These are phyloP conservation scores for Nemania serpens DNA, from an alignment of 2,329 filamentous ascomycete species.

Conservation along the genomic window DNA sequence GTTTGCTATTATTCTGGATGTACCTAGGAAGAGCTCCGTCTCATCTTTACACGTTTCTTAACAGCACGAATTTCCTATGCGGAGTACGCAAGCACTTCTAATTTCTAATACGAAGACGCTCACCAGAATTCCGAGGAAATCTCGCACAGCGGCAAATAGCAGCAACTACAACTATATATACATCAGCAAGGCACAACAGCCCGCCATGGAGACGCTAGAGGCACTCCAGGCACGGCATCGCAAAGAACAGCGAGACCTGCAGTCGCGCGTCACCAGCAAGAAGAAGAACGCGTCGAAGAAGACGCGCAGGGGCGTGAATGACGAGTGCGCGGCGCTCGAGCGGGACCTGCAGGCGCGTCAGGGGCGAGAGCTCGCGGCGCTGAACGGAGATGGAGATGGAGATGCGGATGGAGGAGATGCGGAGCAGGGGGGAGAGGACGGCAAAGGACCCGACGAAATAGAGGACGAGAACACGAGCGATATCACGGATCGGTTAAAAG, in stretches of 20 bases:
- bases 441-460: slow-evolving; percentile 11
- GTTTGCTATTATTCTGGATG: too few relatives aligned
- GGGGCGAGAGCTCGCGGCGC: slow-evolving; percentile 58
- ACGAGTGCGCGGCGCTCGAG: slow-evolving; percentile 76
- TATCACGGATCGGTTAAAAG: slow-evolving; percentile 30
- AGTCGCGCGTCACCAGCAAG: slow-evolving; percentile 85
- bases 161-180: too few relatives aligned
- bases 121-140: too few relatives aligned
- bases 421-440: slow-evolving; percentile 18
- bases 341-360: slow-evolving; percentile 69
- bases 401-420: not conserved
- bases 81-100: not conserved
- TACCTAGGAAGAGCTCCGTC: not conserved
- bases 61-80: too few relatives aligned
- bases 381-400: slow-evolving; percentile 41
- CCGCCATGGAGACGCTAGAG: slow-evolving; percentile 64
- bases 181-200: too few relatives aligned
- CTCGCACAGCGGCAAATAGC: too few relatives aligned
- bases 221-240: slow-evolving; percentile 79
- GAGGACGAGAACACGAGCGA: slow-evolving; percentile 11
- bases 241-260: slow-evolving; percentile 86
- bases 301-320: slow-evolving; percentile 74
- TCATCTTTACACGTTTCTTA: not conserved
- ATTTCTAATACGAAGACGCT: too few relatives aligned
- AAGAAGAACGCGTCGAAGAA: slow-evolving; percentile 96